Conservation (phyloP, 345 rosid genomes). For the Durio zibethinus region DNA sequence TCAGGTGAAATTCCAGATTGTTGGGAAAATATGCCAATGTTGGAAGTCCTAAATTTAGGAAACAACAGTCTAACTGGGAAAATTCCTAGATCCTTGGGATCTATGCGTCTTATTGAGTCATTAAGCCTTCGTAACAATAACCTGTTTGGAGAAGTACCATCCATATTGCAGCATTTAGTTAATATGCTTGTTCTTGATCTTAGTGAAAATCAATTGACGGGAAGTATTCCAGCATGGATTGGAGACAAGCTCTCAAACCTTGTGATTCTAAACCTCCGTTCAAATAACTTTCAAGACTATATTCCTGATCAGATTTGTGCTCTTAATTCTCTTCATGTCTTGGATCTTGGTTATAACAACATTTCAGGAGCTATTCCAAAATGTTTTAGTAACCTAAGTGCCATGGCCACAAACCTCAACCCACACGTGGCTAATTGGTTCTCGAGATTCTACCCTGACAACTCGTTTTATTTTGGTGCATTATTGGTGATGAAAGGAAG, state of each 20-base stretch:
- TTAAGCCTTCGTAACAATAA: constrained; percentile 10
- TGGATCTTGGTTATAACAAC: constrained; percentile 14
- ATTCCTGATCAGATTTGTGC: constrained; percentile 9
- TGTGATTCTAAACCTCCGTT: neutral
- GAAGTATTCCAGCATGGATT: constrained; percentile 8
- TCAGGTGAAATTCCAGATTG: neutral
- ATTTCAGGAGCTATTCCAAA: constrained; percentile 14
- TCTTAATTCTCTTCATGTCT: neutral
- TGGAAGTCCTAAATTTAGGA: neutral
- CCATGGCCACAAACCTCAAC: constrained; percentile 14
- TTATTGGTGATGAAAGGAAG: neutral
- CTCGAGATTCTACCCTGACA: too few relatives aligned
- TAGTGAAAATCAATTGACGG: neutral
- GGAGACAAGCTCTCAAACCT: neutral
- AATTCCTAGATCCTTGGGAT: constrained; percentile 9
- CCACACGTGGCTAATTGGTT: too few relatives aligned
- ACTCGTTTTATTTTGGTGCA: neutral
- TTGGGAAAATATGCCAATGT: too few relatives aligned
- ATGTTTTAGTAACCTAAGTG: constrained; percentile 19
- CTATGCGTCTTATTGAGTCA: neutral
- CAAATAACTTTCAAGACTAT: constrained; percentile 8
- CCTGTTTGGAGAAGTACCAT: constrained; percentile 14
- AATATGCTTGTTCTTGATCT: neutral
- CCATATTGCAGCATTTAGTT: neutral
- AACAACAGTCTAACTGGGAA: constrained; percentile 12